phyloP scores from a whole-genome alignment of 768 basidiomycete species.

The Chalciporus sphaerocephalus region DNA sequence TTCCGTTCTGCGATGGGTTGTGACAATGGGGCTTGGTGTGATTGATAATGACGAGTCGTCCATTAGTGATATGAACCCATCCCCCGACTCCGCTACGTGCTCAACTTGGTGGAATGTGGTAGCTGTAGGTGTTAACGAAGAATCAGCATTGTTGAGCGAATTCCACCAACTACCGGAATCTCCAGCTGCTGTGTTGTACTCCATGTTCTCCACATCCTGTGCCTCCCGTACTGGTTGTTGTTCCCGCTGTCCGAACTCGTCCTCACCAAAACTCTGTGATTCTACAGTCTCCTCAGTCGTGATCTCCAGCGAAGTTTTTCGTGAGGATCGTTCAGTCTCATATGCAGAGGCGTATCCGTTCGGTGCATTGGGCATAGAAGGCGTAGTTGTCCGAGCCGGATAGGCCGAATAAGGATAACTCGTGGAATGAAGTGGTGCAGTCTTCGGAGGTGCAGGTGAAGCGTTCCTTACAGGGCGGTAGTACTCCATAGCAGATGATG shows the following conservation, averaged over 20 bases:
- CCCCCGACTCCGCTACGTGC: slow-evolving; percentile 38
- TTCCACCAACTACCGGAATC: slow-evolving; percentile 62
- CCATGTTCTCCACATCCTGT: slow-evolving; percentile 28
- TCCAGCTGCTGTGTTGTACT: slow-evolving; percentile 35
- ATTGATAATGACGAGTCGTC: slow-evolving; percentile 50
- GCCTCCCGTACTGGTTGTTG: slow-evolving; percentile 2
- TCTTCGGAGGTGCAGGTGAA: slow-evolving; percentile 53
- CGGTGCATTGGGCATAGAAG: slow-evolving; percentile 34
- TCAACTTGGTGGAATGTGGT: slow-evolving; percentile 59
- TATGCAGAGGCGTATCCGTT: slow-evolving; percentile 38
- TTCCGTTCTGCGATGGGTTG: slow-evolving; percentile 11
- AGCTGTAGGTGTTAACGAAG: slow-evolving; percentile 61
- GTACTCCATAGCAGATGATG: slow-evolving; percentile 77
- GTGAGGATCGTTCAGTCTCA: slow-evolving; percentile 29
- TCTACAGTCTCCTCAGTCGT: slow-evolving; percentile 26
- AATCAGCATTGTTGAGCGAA: slow-evolving; percentile 37
- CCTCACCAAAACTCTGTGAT: neutral
- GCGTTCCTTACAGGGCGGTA: slow-evolving; percentile 45
- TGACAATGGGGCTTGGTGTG: slow-evolving; percentile 19
- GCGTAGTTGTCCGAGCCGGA: slow-evolving; percentile 19
- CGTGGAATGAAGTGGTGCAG: slow-evolving; percentile 46
- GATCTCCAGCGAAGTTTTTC: slow-evolving; percentile 30
- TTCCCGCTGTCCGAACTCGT: slow-evolving; percentile 6
- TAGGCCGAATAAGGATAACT: slow-evolving; percentile 28
- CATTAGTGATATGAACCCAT: slow-evolving; percentile 83